Conservation (phyloP, 1,284 basidiomycete species). For the Ganoderma lucidum region DNA sequence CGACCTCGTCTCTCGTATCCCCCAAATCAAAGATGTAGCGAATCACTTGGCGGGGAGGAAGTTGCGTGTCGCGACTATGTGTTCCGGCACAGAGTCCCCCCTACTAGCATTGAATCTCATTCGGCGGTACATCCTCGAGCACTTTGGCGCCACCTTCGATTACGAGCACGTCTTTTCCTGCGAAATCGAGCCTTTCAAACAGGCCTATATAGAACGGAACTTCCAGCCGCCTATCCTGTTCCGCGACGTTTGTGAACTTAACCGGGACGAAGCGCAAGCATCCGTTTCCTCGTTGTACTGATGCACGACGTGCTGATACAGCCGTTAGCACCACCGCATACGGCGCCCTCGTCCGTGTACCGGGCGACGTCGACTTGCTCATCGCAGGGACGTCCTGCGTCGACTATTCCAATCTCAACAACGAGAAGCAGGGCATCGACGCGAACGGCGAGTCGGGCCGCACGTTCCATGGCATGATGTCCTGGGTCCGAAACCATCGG, state of each 20-base stretch:
- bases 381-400: slow-evolving; percentile 96
- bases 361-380: slow-evolving; percentile 90
- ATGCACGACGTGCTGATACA: slow-evolving; percentile 16
- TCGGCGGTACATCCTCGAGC: slow-evolving; percentile 73
- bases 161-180: slow-evolving; percentile 97
- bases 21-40: slow-evolving; percentile 74
- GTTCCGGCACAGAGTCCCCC: slow-evolving; percentile 95
- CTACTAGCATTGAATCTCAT: slow-evolving; percentile 92
- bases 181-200: slow-evolving; percentile 98
- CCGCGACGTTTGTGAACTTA: slow-evolving; percentile 93
- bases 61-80: slow-evolving; percentile 96
- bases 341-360: slow-evolving; percentile 85
- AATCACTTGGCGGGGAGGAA: slow-evolving; percentile 82
- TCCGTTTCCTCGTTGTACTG: too few relatives aligned
- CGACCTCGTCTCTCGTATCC: slow-evolving; percentile 79
- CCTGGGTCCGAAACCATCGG: slow-evolving; percentile 88
- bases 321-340: slow-evolving; percentile 85
- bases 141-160: slow-evolving; percentile 70
- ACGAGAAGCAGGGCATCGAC: slow-evolving; percentile 90
- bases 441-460: slow-evolving; percentile 89
- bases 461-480: slow-evolving; percentile 92
- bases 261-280: slow-evolving; percentile 76
- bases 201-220: slow-evolving; percentile 97
- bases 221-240: slow-evolving; percentile 92
- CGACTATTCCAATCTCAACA: slow-evolving; percentile 96